Conservation (phyloP, 257 asterid genomes). For the Paulownia fortunei region DNA sequence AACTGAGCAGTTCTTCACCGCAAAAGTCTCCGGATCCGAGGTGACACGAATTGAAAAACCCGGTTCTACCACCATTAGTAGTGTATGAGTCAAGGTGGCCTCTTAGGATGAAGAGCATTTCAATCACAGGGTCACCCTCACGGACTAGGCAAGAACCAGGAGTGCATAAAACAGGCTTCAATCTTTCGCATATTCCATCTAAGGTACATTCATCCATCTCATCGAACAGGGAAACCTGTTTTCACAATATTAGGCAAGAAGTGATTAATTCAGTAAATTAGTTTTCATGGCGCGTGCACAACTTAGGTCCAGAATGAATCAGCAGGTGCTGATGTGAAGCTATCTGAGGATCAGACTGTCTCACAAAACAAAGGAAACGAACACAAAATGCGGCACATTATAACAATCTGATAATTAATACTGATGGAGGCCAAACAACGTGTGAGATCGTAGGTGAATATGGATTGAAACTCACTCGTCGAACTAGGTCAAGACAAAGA, state of each 20-base stretch:
- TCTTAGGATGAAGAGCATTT: slow-evolving; percentile 74
- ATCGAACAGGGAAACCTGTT: slow-evolving; percentile 67
- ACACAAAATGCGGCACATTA: no score
- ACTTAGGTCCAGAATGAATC: no score
- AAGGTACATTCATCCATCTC: slow-evolving; percentile 66
- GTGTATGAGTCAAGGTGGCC: slow-evolving; percentile 73
- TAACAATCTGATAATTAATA: no score
- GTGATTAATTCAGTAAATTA: no score
- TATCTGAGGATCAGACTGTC: no score
- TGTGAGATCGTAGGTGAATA: not conserved
- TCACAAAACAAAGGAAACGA: no score
- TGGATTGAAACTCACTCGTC: slow-evolving; percentile 51
- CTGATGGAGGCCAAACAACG: no score
- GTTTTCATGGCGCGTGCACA: no score
- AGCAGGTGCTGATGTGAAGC: no score
- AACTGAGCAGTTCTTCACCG: slow-evolving; percentile 72
- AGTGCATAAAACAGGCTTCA: slow-evolving; percentile 60
- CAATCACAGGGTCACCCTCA: slow-evolving; percentile 71
- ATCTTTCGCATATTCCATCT: slow-evolving; percentile 72
- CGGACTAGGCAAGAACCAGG: slow-evolving; percentile 58
- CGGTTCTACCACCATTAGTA: slow-evolving; percentile 70
- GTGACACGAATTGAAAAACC: slow-evolving; percentile 60
- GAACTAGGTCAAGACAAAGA: slow-evolving; percentile 72
- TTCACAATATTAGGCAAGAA: no score
- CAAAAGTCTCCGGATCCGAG: slow-evolving; percentile 74